phyloP scores from a whole-genome alignment of 2,329 filamentous ascomycete species.

The Cladobotryum mycophilum region DNA sequence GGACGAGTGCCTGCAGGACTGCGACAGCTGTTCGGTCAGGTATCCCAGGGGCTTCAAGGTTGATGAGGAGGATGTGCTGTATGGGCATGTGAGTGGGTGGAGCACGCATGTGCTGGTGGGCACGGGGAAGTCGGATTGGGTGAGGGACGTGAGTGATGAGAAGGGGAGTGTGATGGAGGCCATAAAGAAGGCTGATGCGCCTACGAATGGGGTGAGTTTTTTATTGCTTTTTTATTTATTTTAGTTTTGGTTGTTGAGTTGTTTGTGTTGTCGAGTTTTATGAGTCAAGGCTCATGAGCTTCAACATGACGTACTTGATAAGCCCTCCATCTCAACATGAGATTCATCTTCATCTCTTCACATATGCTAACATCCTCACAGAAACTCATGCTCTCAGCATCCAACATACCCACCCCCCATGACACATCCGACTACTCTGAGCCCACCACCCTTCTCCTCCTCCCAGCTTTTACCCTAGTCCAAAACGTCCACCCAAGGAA shows the following conservation, averaged over 20 bases:
- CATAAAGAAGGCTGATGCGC: slow-evolving; percentile 51
- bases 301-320: too few relatives aligned
- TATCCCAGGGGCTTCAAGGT: slow-evolving; percentile 70
- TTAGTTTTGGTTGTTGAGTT: not conserved
- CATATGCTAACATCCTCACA: slow-evolving; percentile 26
- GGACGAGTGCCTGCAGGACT: slow-evolving; percentile 84
- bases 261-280: not conserved
- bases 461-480: slow-evolving; percentile 77
- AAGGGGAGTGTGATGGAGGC: slow-evolving; percentile 79
- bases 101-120: slow-evolving; percentile 85
- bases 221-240: not conserved
- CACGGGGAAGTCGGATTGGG: slow-evolving; percentile 96
- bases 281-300: not conserved
- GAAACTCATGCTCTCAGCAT: slow-evolving; percentile 86
- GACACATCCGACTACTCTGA: slow-evolving; percentile 55
- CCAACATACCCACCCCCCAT: slow-evolving; percentile 77
- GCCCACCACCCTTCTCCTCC: slow-evolving; percentile 73
- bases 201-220: slow-evolving; percentile 59
- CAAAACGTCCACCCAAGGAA: slow-evolving; percentile 75
- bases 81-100: slow-evolving; percentile 81
- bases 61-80: slow-evolving; percentile 71
- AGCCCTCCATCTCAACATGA: not conserved
- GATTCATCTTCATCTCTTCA: not conserved
- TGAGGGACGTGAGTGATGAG: slow-evolving; percentile 81
- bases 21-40: slow-evolving; percentile 68